A percentile compares a stretch with the other conserved stretches of the same genome.
Conservation (phyloP, 106 monocot species). For the Phalaenopsis equestris region DNA sequence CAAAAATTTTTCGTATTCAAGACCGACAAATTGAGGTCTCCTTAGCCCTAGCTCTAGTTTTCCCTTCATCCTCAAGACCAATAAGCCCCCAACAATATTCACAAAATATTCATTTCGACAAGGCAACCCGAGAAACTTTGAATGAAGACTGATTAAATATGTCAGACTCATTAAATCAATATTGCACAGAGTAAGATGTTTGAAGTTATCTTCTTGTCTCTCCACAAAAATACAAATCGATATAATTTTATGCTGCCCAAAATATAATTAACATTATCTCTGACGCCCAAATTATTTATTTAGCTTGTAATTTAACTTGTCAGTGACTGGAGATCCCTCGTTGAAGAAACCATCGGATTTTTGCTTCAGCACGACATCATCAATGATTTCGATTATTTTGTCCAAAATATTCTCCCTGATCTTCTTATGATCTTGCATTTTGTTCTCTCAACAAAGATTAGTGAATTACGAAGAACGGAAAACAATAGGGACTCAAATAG, state of each 20-base stretch:
- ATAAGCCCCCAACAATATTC: constrained; percentile 30
- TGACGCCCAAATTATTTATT: constrained; percentile 66
- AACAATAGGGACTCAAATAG: too few species aligned
- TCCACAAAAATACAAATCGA: constrained; percentile 77
- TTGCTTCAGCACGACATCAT: constrained; percentile 46
- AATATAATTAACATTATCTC: constrained; percentile 57
- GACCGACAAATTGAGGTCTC: too few species aligned
- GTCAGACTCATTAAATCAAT: constrained; percentile 58
- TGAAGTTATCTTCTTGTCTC: constrained; percentile 78
- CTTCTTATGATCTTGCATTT: constrained; percentile 52
- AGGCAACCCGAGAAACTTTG: constrained; percentile 59
- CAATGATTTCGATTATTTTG: constrained; percentile 50
- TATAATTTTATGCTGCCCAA: constrained; percentile 83
- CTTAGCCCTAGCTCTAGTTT: too few species aligned
- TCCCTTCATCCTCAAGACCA: too few species aligned
- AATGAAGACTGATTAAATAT: constrained; percentile 53
- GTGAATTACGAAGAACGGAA: neutral
- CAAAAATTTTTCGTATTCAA: too few species aligned
- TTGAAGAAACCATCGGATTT: constrained; percentile 57
- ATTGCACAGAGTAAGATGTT: constrained; percentile 51
- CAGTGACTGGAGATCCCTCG: constrained; percentile 29
- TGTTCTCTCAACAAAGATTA: neutral
- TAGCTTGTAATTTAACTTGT: constrained; percentile 25
- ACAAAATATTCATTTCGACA: constrained; percentile 74
- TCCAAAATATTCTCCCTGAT: constrained; percentile 51